phyloP scores from a whole-genome alignment of 345 rosid genomes.

The Gossypium mustelinum region DNA sequence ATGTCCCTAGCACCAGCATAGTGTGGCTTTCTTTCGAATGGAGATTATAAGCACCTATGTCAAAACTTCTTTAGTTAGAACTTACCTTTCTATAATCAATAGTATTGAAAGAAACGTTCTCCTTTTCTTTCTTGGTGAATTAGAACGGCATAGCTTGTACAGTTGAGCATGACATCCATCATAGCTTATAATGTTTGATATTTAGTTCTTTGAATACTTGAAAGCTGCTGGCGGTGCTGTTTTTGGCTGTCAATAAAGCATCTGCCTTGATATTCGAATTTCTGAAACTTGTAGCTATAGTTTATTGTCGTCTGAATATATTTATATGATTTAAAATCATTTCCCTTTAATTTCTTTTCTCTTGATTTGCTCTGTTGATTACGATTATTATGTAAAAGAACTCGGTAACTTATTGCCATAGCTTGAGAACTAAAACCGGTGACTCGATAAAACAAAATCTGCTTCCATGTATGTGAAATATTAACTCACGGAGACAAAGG shows the following conservation, averaged over 20 bases:
- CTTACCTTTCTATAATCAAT: neutral
- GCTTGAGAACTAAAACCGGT: too few relatives aligned
- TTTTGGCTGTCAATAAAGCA: neutral
- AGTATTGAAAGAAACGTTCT: too few relatives aligned
- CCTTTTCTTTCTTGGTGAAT: neutral
- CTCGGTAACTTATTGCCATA: too few relatives aligned
- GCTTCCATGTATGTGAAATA: too few relatives aligned
- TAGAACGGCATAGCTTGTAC: neutral
- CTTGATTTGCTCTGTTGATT: too few relatives aligned
- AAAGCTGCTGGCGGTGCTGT: neutral
- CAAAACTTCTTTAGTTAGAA: neutral
- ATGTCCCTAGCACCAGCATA: neutral
- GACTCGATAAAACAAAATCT: too few relatives aligned
- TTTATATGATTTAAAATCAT: neutral
- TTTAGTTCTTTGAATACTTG: neutral
- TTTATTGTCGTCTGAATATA: neutral
- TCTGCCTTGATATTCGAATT: neutral
- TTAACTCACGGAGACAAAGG: too few relatives aligned
- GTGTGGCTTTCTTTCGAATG: neutral
- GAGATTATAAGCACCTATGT: neutral
- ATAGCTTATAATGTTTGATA: neutral
- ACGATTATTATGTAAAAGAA: too few relatives aligned
- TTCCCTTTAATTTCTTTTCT: too few relatives aligned
- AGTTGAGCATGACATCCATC: neutral
- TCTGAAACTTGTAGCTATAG: neutral